Evolutionary conservation across 1,284 basidiomycete genomes (phyloP).

Genomic region (Trametes sp.): DNA sequence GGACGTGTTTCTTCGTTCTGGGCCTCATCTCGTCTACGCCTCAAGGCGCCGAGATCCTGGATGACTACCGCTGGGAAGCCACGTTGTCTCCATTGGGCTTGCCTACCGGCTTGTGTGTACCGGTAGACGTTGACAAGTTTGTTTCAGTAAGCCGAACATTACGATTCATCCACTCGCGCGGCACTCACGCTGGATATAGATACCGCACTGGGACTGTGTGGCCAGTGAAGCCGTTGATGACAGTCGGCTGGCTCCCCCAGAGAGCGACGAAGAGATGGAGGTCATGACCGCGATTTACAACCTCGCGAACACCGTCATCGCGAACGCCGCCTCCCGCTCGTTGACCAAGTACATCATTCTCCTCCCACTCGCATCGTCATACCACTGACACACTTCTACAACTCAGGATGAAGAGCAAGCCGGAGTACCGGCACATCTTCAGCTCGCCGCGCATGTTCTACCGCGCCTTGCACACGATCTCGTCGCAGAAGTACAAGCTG

Average conservation of each 20-base stretch:
- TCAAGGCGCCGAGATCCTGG: conserved; percentile 83
- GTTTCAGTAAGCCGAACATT: conserved; percentile 64
- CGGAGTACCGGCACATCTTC: conserved; percentile 81
- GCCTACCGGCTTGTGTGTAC: conserved; percentile 91
- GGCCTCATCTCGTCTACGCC: conserved; percentile 82
- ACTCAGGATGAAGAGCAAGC: conserved; percentile 80
- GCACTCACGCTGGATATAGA: conserved; percentile 49
- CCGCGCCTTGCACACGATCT: conserved; percentile 86
- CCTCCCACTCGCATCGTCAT: background rate
- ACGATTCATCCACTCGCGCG: background rate
- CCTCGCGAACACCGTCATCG: conserved; percentile 94
- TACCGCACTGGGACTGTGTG: conserved; percentile 78
- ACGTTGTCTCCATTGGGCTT: conserved; percentile 88
- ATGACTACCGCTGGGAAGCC: conserved; percentile 93
- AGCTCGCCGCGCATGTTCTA: conserved; percentile 81
- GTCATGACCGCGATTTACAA: conserved; percentile 93
- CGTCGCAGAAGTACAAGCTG: conserved; percentile 87
- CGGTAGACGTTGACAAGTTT: conserved; percentile 83
- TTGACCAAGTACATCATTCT: conserved; percentile 70
- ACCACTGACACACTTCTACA: background rate
- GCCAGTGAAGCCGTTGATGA: conserved; percentile 53
- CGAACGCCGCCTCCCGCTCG: conserved; percentile 89
- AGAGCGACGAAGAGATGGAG: conserved; percentile 81
- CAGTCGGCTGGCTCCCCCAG: conserved; percentile 67
- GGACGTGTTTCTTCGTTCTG: conserved; percentile 96